Evolutionary conservation across 1,139 yeast species (phyloP).

Genomic region (Kurtzmaniella quercitrusa): DNA sequence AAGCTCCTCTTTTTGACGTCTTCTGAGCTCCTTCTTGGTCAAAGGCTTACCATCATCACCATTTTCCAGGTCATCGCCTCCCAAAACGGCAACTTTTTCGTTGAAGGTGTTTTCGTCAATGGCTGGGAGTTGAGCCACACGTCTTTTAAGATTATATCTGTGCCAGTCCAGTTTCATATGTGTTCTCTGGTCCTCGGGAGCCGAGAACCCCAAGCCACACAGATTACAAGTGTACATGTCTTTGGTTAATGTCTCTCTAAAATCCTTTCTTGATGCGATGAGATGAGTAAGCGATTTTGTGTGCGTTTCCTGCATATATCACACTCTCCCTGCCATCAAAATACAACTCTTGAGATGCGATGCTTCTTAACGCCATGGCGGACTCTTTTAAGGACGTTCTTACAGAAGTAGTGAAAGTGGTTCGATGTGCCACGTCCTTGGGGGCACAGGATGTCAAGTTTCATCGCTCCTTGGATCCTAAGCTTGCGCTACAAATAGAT

Average conservation of each 20-base stretch:
- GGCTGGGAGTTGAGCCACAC: conserved; percentile 57
- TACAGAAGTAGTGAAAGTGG: conserved; percentile 49
- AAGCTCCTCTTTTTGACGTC: conserved; percentile 60
- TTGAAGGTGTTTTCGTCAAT: conserved; percentile 48
- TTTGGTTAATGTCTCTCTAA: not conserved
- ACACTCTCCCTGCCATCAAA: too few species aligned
- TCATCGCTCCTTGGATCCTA: conserved; percentile 61
- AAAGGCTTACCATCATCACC: conserved; percentile 25
- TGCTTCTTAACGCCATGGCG: conserved; percentile 4
- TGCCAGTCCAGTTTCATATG: conserved; percentile 77
- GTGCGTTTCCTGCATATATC: conserved; percentile 4
- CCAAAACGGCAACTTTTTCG: conserved; percentile 38
- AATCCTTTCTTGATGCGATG: conserved; percentile 11
- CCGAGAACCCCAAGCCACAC: conserved; percentile 38
- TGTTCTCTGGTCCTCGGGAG: conserved; percentile 38
- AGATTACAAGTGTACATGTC: conserved; percentile 39
- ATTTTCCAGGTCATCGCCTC: conserved; percentile 16
- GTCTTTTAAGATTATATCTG: conserved; percentile 56
- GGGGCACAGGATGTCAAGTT: conserved; percentile 81
- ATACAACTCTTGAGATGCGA: conserved; percentile 5
- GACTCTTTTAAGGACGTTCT: conserved; percentile 21
- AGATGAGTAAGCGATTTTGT: conserved; percentile 10
- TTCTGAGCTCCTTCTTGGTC: conserved; percentile 62
- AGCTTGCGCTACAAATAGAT: conserved; percentile 41
- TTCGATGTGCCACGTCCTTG: conserved; percentile 68